Evolutionary conservation across 106 monocot genomes (phyloP), one percentile per base, ranked within the genome.

Genomic region (Triglochin maritima): DNA sequence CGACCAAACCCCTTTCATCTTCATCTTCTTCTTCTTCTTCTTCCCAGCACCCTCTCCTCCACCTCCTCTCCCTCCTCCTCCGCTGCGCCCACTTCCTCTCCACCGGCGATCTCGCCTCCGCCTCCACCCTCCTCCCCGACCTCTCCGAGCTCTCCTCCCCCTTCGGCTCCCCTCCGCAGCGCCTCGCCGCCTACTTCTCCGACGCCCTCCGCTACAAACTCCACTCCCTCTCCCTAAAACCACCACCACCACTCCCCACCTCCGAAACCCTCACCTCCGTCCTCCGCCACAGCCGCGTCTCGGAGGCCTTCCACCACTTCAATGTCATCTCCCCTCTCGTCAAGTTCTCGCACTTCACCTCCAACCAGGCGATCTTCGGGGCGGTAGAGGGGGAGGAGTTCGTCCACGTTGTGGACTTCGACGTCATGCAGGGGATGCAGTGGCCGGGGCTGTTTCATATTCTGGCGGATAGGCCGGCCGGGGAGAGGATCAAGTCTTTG

Each of bases 311-410:
- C 74, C 81, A 83, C 57, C 59, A 62, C 65, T 82, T 78, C 82
- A 83, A 89, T 62, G 55, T 78, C 59, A 63, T 79, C 58, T 79
- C 89, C 11, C 83, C 89, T 1, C 68, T 83, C 46, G 72, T 81
- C 66, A 86, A 86, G 68, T 89, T 89, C 83, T 78, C 89, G n/a
- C 85, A 89, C 73, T 89, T 89, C 86, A 89, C 89, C 16, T 78
- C 89, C 46, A 89, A 89, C 76, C 89, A 89, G 69, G 86, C 89
- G 41, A 89, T 89, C 78, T 72, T 76, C 63, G 64, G 83, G 58
- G 81, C 83, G 9, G 57, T 89, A 44, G 71, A 77, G 44, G 59
- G 51, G 11, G 70, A 77, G 56, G 68, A 63, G 9, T 11, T 49
- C 14, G 63, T 73, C 6, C 72, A 74, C 56, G 58, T 79, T 47